Evolutionary conservation across 2,329 filamentous ascomycete species (phyloP).

Genomic region (Aureobasidium sp.): DNA sequence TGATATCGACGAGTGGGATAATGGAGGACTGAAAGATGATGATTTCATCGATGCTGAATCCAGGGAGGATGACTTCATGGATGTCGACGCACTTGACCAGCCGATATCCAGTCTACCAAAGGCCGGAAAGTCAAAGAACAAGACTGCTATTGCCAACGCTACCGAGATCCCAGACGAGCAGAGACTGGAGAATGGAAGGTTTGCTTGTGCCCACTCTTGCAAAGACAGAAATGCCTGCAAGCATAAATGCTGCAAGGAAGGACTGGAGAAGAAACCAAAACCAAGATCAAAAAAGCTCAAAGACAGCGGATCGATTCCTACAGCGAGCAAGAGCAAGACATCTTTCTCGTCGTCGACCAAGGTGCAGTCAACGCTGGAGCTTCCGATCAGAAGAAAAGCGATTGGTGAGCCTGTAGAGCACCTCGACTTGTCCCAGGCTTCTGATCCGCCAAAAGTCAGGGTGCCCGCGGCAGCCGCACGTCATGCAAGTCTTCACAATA

Average conservation of each 20-base stretch:
- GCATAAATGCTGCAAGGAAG: constrained; percentile 65
- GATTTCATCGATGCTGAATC: constrained; percentile 41
- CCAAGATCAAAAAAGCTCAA: constrained; percentile 34
- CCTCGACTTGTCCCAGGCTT: neutral
- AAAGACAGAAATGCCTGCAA: constrained; percentile 56
- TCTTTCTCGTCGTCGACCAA: constrained; percentile 15
- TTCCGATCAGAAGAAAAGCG: constrained; percentile 19
- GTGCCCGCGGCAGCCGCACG: neutral
- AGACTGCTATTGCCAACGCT: neutral
- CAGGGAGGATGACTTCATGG: constrained; percentile 35
- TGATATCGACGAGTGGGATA: constrained; percentile 41
- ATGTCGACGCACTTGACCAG: constrained; percentile 46
- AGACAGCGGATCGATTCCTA: constrained; percentile 21
- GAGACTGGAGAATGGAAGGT: constrained; percentile 57
- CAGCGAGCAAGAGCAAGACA: constrained; percentile 19
- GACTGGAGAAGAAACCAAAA: constrained; percentile 56
- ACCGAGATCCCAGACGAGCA: neutral
- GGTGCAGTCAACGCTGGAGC: constrained; percentile 23
- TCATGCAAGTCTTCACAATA: neutral
- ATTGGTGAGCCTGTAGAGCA: neutral
- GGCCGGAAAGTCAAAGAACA: neutral
- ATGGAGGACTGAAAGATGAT: constrained; percentile 45
- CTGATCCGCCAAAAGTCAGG: neutral
- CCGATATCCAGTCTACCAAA: neutral
- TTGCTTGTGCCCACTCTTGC: constrained; percentile 66